Conservation (phyloP, 495 filamentous ascomycete species). For the Penicillium argentinense region DNA sequence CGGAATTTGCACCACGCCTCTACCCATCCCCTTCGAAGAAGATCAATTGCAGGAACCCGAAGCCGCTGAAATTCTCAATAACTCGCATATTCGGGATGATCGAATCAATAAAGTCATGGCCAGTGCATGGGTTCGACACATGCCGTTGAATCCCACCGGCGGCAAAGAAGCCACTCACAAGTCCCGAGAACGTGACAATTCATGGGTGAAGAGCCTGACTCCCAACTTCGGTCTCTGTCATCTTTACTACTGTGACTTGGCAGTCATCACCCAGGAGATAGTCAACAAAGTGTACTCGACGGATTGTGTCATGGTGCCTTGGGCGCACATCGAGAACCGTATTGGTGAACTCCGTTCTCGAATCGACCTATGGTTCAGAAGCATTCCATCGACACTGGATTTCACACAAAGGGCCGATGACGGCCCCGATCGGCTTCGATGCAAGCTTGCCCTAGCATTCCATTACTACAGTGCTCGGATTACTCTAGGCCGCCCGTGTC, state of each 20-base stretch:
- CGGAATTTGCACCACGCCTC: constrained; percentile 57
- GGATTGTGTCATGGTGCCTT: constrained; percentile 51
- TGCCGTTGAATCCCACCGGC: constrained; percentile 36
- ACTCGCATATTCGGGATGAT: constrained; percentile 35
- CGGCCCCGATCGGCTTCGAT: constrained; percentile 33
- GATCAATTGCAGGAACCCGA: constrained; percentile 40
- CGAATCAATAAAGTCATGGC: constrained; percentile 37
- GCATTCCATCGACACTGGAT: constrained; percentile 52
- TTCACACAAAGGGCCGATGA: constrained; percentile 43
- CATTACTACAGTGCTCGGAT: constrained; percentile 61
- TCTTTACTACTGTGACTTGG: constrained; percentile 48
- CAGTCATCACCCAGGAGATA: constrained; percentile 54
- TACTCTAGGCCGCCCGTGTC: constrained; percentile 62
- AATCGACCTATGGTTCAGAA: constrained; percentile 54
- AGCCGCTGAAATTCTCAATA: constrained; percentile 32
- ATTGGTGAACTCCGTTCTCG: constrained; percentile 53
- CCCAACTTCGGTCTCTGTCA: constrained; percentile 47
- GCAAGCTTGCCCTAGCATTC: constrained; percentile 52
- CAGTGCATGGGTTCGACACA: constrained; percentile 37
- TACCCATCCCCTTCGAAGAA: constrained; percentile 60
- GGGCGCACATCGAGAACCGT: constrained; percentile 58
- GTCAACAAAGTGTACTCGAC: constrained; percentile 60
- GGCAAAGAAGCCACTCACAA: constrained; percentile 26
- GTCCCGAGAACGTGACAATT: constrained; percentile 22
- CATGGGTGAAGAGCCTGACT: constrained; percentile 34